Base-by-base conservation (phyloP, 163 green algal species). In the Botryococcus braunii region DNA sequence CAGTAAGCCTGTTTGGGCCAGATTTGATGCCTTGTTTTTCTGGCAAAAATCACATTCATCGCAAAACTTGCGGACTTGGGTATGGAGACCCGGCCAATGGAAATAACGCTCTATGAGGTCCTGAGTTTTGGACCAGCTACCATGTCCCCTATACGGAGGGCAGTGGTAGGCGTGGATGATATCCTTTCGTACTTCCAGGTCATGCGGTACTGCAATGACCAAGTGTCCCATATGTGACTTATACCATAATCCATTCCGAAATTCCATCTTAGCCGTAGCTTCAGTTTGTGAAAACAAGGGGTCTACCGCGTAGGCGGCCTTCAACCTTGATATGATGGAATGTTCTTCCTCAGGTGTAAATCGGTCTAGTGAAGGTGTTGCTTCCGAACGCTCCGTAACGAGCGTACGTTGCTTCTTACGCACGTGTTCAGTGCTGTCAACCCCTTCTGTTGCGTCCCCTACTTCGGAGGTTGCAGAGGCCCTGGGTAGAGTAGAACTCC, bases 31-130 rank as follows among this genome's bases (percentile, higher is more conserved):
- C 38, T 83, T 83, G 50, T 49, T 66, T 2, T 3, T 23, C 35
- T 77, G 68, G 61, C 77, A 83, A 3, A 47, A 25, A 35, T 38
- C 50, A 43, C 79, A 85, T 6, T 21, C 46, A 8, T 50, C 52
- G 5, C 76, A 41, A 50, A 73, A 69, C 9, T 58, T 5, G 3
- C 8, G 31, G 34, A 78, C 62, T 46, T 77, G 23, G 4, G 35
- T n/a, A 17, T 41, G n/a, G 64, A 87, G 71, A 21, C 69, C 58
- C 8, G 77, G 77, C 82, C 78, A 85, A 60, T 65, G 87, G 58
- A 77, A 89, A 2, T 17, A 17, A 9, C 40, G 41, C n/a, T 32
- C 7, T 3, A 67, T 31, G 9, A 59, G 11, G 4, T 71, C 37
- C 17, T 43, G 5, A 37, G 70, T 72, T 23, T 40, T 37, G 36